A percentile compares a stretch with the other conserved stretches of the same genome.
phyloP scores from a whole-genome alignment of 2,329 filamentous ascomycete species.

The Mycosphaerella sp. region DNA sequence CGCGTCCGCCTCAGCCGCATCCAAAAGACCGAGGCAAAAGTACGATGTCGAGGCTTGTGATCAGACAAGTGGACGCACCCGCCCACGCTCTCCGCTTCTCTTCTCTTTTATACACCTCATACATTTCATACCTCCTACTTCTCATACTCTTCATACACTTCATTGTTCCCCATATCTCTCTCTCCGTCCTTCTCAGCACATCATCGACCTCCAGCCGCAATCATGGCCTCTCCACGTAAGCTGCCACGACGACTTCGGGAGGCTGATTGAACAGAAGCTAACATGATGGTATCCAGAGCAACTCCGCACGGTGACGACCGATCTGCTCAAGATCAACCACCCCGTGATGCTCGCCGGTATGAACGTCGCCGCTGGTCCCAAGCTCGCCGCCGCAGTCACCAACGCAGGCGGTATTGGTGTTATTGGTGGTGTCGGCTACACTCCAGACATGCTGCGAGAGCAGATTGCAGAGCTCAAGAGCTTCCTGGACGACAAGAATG shows the following conservation, averaged over 20 bases:
- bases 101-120: too few relatives aligned
- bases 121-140: too few relatives aligned
- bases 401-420: slow-evolving; percentile 96
- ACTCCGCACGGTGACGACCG: slow-evolving; percentile 85
- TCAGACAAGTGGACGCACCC: too few relatives aligned
- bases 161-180: too few relatives aligned
- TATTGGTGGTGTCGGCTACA: slow-evolving; percentile 92
- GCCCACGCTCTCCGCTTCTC: too few relatives aligned
- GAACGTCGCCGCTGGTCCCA: slow-evolving; percentile 97
- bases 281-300: slow-evolving; percentile 52
- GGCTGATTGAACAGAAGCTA: slow-evolving; percentile 13
- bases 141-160: too few relatives aligned
- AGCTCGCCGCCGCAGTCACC: slow-evolving; percentile 91
- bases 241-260: slow-evolving; percentile 17
- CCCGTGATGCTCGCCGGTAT: slow-evolving; percentile 93
- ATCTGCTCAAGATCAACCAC: slow-evolving; percentile 97
- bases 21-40: too few relatives aligned
- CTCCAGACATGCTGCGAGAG: slow-evolving; percentile 91
- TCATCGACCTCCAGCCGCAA: slow-evolving; percentile 20
- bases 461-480: slow-evolving; percentile 93
- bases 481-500: slow-evolving; percentile 80
- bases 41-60: too few relatives aligned
- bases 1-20: too few relatives aligned
- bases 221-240: slow-evolving; percentile 74
- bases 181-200: too few relatives aligned